Evolutionary conservation across 345 rosid genomes (phyloP).

Genomic region (Orychophragmus violaceus): DNA sequence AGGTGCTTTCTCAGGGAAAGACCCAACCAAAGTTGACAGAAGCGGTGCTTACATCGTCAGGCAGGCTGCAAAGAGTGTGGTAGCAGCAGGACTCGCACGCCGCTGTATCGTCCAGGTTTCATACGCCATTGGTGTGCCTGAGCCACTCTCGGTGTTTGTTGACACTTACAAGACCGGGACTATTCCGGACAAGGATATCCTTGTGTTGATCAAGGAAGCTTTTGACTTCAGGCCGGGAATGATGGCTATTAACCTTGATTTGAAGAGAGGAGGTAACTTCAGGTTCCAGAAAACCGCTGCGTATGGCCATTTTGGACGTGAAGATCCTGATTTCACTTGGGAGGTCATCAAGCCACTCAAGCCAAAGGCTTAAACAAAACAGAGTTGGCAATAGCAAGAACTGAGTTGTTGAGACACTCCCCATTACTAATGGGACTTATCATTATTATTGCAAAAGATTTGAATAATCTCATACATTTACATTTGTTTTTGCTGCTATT

Average conservation of each 20-base stretch:
- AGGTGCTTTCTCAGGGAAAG: conserved; percentile 76
- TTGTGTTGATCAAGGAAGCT: conserved; percentile 49
- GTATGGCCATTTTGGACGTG: conserved; percentile 69
- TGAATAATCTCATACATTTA: conserved; percentile 18
- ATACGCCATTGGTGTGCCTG: conserved; percentile 68
- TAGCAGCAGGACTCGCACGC: conserved; percentile 68
- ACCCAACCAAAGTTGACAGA: conserved; percentile 75
- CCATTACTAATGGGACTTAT: conserved; percentile 5
- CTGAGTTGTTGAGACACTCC: not conserved
- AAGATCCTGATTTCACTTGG: conserved; percentile 73
- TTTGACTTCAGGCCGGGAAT: conserved; percentile 79
- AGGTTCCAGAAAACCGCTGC: conserved; percentile 78
- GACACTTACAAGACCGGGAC: conserved; percentile 56
- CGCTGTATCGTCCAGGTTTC: conserved; percentile 75
- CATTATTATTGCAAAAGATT: conserved; percentile 22
- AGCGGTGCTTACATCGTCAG: conserved; percentile 74
- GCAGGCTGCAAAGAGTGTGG: conserved; percentile 76
- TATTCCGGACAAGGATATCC: conserved; percentile 51
- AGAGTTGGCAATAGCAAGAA: conserved; percentile 12
- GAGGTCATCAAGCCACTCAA: conserved; percentile 64
- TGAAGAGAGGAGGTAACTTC: conserved; percentile 64
- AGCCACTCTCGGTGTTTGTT: conserved; percentile 61
- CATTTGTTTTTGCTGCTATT: conserved; percentile 16
- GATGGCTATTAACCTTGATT: conserved; percentile 70
- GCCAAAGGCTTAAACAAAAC: conserved; percentile 43